Evolutionary conservation across 2,329 filamentous ascomycete species (phyloP).

Genomic region (Xylaria sp.): DNA sequence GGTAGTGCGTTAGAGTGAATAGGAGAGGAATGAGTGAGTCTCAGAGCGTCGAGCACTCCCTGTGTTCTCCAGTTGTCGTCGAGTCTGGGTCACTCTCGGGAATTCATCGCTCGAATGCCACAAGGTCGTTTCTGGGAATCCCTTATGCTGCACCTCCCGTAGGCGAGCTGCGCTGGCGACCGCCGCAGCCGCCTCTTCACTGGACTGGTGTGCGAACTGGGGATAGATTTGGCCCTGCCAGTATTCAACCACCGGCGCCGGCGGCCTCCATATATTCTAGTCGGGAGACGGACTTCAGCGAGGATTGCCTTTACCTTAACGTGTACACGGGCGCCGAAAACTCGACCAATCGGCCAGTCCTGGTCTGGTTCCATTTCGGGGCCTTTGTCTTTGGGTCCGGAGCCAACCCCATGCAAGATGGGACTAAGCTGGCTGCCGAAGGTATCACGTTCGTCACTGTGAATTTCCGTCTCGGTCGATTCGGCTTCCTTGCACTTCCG

Average conservation of each 20-base stretch:
- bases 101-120: constrained; percentile 15
- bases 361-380: constrained; percentile 35
- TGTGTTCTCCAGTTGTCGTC: constrained; percentile 5
- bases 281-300: constrained; percentile 23
- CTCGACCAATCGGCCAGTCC: constrained; percentile 21
- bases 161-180: constrained; percentile 29
- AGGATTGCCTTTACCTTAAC: constrained; percentile 35
- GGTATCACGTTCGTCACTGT: constrained; percentile 36
- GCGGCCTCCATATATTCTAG: constrained; percentile 18
- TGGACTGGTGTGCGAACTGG: constrained; percentile 27
- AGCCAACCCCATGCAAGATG: constrained; percentile 30
- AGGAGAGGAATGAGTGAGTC: background rate
- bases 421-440: constrained; percentile 16
- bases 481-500: constrained; percentile 33
- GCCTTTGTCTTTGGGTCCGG: constrained; percentile 35
- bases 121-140: constrained; percentile 27
- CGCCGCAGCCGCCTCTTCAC: constrained; percentile 17
- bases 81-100: constrained; percentile 32
- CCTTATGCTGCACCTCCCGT: constrained; percentile 33
- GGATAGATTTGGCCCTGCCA: constrained; percentile 16
- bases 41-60: background rate
- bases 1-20: background rate
- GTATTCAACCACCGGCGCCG: constrained; percentile 15
- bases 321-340: constrained; percentile 29
- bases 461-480: constrained; percentile 33